Evolutionary conservation across 1,284 basidiomycete species (phyloP).

Genomic region (Austroboletus sp.): DNA sequence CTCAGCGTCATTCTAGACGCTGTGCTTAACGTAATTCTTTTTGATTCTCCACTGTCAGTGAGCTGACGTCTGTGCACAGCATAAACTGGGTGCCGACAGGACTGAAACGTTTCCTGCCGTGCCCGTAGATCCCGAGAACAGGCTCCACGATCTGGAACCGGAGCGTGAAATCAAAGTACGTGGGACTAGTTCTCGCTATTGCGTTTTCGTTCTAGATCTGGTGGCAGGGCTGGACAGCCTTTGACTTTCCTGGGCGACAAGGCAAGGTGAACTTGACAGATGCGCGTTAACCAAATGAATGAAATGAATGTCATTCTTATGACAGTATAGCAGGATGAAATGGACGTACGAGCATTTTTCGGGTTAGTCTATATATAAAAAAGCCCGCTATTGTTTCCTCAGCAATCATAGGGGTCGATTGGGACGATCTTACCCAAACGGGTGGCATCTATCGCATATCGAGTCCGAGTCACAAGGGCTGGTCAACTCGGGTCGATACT

Average conservation of each 20-base stretch:
- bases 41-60: neutral
- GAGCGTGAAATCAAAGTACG: conserved; percentile 64
- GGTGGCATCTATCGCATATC: conserved; percentile 60
- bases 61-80: conserved; percentile 38
- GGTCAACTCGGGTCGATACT: conserved; percentile 62
- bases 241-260: conserved; percentile 73
- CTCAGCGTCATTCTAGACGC: conserved; percentile 71
- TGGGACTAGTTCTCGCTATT: neutral
- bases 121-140: conserved; percentile 63
- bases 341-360: conserved; percentile 72
- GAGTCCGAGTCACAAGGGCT: conserved; percentile 53
- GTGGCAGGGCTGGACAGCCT: conserved; percentile 75
- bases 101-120: conserved; percentile 70
- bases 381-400: neutral
- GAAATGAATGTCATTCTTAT: neutral
- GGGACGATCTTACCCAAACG: conserved; percentile 64
- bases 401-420: conserved; percentile 65
- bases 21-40: conserved; percentile 59
- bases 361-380: conserved; percentile 39
- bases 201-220: conserved; percentile 4
- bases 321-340: conserved; percentile 59
- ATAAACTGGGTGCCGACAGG: conserved; percentile 80
- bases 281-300: neutral
- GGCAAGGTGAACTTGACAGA: conserved; percentile 53
- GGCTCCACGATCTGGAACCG: conserved; percentile 54